These are phyloP conservation scores for Thelephora ganbajun DNA, from an alignment of 768 basidiomycete species.

Conservation along the genomic window DNA sequence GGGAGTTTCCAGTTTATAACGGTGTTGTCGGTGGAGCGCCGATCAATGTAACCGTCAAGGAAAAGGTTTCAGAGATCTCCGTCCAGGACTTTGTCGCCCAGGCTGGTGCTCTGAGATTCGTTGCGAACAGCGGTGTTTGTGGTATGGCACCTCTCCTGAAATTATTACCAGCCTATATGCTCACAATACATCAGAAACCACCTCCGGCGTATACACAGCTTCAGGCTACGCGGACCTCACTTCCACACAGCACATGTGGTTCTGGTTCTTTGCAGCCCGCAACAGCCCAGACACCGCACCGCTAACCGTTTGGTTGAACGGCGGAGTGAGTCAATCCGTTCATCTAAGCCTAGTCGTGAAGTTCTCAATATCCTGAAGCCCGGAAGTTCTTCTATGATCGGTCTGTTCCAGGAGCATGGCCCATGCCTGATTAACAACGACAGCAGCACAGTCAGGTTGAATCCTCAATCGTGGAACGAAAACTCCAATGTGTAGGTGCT, in stretches of 20 bases:
- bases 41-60: not conserved
- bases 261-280: constrained; percentile 59
- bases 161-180: not conserved
- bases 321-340: constrained; percentile 19
- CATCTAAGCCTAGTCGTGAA: not conserved
- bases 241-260: constrained; percentile 46
- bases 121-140: constrained; percentile 50
- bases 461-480: constrained; percentile 48
- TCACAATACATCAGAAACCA: constrained; percentile 27
- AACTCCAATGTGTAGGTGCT: constrained; percentile 29
- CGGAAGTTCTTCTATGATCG: constrained; percentile 25
- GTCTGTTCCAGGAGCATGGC: constrained; percentile 28
- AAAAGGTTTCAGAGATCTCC: not conserved
- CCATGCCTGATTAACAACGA: constrained; percentile 35
- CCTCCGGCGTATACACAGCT: constrained; percentile 44
- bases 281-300: constrained; percentile 46
- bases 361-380: constrained; percentile 12
- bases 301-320: constrained; percentile 57
- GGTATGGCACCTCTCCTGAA: constrained; percentile 17
- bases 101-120: constrained; percentile 27
- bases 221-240: constrained; percentile 53
- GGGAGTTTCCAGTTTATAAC: constrained; percentile 33
- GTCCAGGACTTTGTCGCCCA: not conserved
- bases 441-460: constrained; percentile 30
- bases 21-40: constrained; percentile 38